phyloP scores from a whole-genome alignment of 257 asterid species.

The Verbena officinalis region DNA sequence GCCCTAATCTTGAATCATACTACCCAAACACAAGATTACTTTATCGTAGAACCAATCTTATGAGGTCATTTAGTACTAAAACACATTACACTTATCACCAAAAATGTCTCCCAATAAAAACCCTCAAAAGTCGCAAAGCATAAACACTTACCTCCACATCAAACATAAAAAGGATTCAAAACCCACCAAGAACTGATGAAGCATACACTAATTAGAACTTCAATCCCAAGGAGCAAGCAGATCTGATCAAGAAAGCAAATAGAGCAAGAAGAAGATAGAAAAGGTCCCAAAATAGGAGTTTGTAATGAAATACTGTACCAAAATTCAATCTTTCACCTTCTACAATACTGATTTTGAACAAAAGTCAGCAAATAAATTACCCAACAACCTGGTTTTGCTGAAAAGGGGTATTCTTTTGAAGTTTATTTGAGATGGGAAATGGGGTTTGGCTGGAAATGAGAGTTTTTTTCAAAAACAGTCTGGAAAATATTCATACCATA shows the following conservation, averaged over 20 bases:
- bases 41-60: neutral
- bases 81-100: slow-evolving; percentile 12
- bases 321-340: slow-evolving; percentile 25
- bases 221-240: slow-evolving; percentile 36
- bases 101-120: slow-evolving; percentile 23
- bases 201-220: slow-evolving; percentile 14
- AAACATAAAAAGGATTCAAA: slow-evolving; percentile 15
- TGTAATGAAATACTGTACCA: neutral
- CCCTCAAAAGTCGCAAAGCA: slow-evolving; percentile 23
- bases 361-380: slow-evolving; percentile 6
- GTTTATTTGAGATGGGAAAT: slow-evolving; percentile 15
- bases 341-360: slow-evolving; percentile 1
- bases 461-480: slow-evolving; percentile 45
- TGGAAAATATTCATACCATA: slow-evolving; percentile 46
- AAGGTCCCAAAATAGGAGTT: neutral
- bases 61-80: neutral
- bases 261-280: neutral
- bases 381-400: slow-evolving; percentile 18
- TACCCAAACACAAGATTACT: neutral
- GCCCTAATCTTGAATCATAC: slow-evolving; percentile 34
- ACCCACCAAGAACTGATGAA: slow-evolving; percentile 32
- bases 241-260: slow-evolving; percentile 41
- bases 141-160: slow-evolving; percentile 41
- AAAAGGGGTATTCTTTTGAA: slow-evolving; percentile 24
- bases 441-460: slow-evolving; percentile 38